Base-by-base conservation (phyloP, 129 eudicot species). In the Lactuca saligna region DNA sequence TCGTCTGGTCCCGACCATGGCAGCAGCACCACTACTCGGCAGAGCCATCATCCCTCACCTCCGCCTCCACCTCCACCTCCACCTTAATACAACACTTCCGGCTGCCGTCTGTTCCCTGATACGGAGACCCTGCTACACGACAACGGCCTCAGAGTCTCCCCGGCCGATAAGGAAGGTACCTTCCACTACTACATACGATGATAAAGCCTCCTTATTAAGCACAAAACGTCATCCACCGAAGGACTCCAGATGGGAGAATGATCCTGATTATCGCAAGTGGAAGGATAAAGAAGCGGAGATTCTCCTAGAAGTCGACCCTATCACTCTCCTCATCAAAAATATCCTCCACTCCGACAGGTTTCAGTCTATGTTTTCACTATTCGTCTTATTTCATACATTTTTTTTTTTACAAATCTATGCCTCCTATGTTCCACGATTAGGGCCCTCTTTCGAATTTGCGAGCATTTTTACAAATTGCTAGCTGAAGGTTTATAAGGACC, bases 311-410 rank as follows among this genome's bases (percentile, higher is more conserved):
- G 54, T 89, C 34, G 92, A 83, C 73, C 90, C 95, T 31, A 57
- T 85, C 54, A 74, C 68, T 72, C 65, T 57, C 31, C 83, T 78
- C 2, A 77, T 80, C 46, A 94, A 94, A 79, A 80, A 83, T 31
- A 85, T 94, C 57, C 82, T 94, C 42, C 99, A 94, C 72, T 87
- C 99, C 35, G 63, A 77, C 65, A 90, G 96, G 99, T 94, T 37
- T 11, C 17, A 4, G 61, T 31, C 49, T 20, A 33, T 32, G 6
- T 16, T 7, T 46, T 17, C 75, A 0, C 58, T 60, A 31, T 38
- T 12, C 11, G 13, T 15, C 17, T 37, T 17, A 7, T 11, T 38
- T 41, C 10, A 49, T 42, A 13, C 16, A 13, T 20, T 42, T 20
- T 68, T 17, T 3, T 15, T 68, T 17, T 3, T 15, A 20, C 44